These are phyloP conservation scores for Nitzschia palea DNA, from an alignment of 108 stramenopile genomes.

Conservation along the genomic window DNA sequence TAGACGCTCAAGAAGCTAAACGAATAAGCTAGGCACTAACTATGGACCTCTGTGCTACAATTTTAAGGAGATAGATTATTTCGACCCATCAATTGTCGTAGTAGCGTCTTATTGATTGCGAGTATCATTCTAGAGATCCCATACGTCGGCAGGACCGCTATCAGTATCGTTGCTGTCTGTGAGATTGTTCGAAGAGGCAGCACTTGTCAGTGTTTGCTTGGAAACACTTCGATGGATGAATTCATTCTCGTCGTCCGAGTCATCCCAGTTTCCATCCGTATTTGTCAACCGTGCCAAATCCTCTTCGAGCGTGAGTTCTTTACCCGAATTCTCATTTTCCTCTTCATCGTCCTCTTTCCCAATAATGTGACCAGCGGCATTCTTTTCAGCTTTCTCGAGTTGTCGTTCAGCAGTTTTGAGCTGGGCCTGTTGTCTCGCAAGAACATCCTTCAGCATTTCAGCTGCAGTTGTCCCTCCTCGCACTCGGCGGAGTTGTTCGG, in stretches of 20 bases:
- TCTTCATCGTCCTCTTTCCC: conserved; percentile 65
- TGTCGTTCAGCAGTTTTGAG: conserved; percentile 76
- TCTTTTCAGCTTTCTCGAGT: conserved; percentile 79
- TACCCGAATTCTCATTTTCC: conserved; percentile 29
- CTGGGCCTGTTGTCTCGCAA: conserved; percentile 88
- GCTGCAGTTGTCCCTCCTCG: conserved; percentile 92
- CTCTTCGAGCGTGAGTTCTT: conserved; percentile 58
- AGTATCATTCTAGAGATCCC: conserved; percentile 55
- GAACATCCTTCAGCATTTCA: conserved; percentile 90
- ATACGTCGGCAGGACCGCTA: conserved; percentile 62
- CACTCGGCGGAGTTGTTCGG: conserved; percentile 90
- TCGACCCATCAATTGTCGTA: neutral
- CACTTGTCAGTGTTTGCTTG: conserved; percentile 47
- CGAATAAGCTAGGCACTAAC: neutral
- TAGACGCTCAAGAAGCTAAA: neutral
- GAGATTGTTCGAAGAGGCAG: conserved; percentile 36
- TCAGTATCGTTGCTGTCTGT: conserved; percentile 21
- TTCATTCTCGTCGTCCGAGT: conserved; percentile 75
- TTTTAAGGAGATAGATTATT: no score
- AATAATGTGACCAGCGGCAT: conserved; percentile 85
- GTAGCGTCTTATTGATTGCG: neutral
- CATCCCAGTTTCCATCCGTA: conserved; percentile 88
- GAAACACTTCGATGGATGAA: conserved; percentile 53
- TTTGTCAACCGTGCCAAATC: conserved; percentile 77
- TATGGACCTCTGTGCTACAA: neutral